phyloP scores from a whole-genome alignment of 1,139 yeast species.

The Geotrichum fermentans region DNA sequence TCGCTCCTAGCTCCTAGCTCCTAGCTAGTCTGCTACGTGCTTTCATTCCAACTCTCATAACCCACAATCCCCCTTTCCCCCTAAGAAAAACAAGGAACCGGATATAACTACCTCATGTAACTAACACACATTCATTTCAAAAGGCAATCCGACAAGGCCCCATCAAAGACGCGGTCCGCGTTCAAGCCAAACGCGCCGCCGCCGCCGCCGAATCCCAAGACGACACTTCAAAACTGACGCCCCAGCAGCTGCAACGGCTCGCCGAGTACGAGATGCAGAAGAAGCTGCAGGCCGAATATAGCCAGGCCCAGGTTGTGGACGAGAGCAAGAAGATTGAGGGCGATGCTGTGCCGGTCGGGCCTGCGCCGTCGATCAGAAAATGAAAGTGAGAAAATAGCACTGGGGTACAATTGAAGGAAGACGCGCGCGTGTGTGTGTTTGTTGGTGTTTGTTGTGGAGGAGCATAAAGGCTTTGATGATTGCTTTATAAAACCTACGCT shows the following conservation, averaged over 20 bases:
- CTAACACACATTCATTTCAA: neutral
- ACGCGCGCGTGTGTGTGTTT: neutral
- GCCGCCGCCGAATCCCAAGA: slow-evolving; percentile 40
- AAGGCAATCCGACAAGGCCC: slow-evolving; percentile 71
- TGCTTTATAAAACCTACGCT: neutral
- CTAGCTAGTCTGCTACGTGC: neutral
- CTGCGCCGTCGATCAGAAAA: too few species aligned
- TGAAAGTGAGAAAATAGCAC: neutral
- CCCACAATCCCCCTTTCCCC: too few species aligned
- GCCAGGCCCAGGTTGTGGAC: slow-evolving; percentile 59
- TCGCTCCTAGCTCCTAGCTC: slow-evolving; percentile 4
- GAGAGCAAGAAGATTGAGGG: slow-evolving; percentile 14
- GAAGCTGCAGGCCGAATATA: slow-evolving; percentile 57
- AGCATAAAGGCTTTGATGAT: neutral
- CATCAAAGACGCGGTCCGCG: slow-evolving; percentile 65
- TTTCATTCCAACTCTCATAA: too few species aligned
- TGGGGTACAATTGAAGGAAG: neutral
- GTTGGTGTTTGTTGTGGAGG: too few species aligned
- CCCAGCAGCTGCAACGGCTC: slow-evolving; percentile 52
- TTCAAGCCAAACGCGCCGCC: slow-evolving; percentile 43
- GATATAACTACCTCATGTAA: neutral
- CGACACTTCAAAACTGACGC: slow-evolving; percentile 29
- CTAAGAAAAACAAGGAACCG: too few species aligned
- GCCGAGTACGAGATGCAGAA: slow-evolving; percentile 74
- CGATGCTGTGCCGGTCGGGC: slow-evolving; percentile 13